Evolutionary conservation across 257 asterid species (phyloP).

Genomic region (Fraxinus pennsylvanica): DNA sequence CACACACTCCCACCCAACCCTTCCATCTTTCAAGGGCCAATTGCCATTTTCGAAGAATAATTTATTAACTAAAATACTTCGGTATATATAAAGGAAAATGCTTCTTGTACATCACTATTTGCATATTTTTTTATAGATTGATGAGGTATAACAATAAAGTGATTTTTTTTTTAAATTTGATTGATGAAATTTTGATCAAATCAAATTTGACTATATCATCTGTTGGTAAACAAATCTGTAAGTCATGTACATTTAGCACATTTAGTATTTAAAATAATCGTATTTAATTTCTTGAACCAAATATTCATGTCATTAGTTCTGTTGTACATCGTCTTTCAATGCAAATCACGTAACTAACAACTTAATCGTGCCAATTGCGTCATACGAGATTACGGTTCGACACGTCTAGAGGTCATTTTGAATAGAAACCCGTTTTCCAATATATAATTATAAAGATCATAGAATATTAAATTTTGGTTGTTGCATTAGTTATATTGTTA

Average conservation of each 20-base stretch:
- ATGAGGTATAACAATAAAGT: no score
- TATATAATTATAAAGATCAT: not conserved
- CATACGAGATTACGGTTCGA: not conserved
- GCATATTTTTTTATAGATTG: no score
- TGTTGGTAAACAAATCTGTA: no score
- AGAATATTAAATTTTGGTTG: not conserved
- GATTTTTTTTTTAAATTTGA: no score
- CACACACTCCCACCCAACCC: constrained; percentile 21
- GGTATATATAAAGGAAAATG: no score
- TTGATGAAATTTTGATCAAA: no score
- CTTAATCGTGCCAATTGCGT: not conserved
- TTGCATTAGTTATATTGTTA: not conserved
- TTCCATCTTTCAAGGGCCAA: constrained; percentile 33
- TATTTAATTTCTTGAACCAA: not conserved
- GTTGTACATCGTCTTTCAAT: not conserved
- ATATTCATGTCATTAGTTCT: not conserved
- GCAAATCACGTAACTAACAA: not conserved
- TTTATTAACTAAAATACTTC: no score
- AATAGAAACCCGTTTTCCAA: not conserved
- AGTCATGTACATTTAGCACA: no score
- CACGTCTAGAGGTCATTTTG: not conserved
- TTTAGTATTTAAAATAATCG: no score
- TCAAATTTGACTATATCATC: no score
- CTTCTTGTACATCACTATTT: no score
- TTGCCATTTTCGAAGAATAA: not conserved